Base-by-base conservation (phyloP, 257 asterid species). In the Jaltomata sinuosa region DNA sequence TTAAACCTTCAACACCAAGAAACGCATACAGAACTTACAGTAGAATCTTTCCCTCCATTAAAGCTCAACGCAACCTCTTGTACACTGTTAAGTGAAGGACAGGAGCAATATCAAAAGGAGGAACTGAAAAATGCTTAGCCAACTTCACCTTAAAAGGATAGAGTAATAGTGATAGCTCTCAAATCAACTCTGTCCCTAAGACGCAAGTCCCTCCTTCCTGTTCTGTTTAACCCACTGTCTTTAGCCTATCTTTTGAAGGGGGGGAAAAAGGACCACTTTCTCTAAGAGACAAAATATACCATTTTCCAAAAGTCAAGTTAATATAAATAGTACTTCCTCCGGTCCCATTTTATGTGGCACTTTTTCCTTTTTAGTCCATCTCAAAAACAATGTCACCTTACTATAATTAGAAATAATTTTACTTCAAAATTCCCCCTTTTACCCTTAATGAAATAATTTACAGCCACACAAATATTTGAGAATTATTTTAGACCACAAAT, bases 1-100 rank as follows among this genome's bases (percentile, higher is more conserved):
- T 52, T 81, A 80, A 25, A 55, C 29, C 82, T 27, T 34, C 74
- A 84, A 42, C 40, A 31, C 55, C 38, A 45, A 78, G 38, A 61
- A 80, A 59, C n/a, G 12, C n/a, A 49, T 27, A 84, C 52, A 78
- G 69, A 86, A 88, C 99, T 90, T 88, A 94, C 97, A 47, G 99
- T 96, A 40, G 99, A 96, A 91, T 94, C 98, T 87, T 96, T 96
- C 88, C 99, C 99, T 50, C 98, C 99, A 68, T 96, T 96, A 87
- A 96, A 96, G 94, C 99, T 96, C 87, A 96, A 88, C 25, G 97
- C 99, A 81, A 96, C 94, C 90, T 93, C 98, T 88, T 93, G 94
- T 72, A 92, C 85, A 81, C 99, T 96, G 97, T 67, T 61, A 65
- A 59, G 16, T 27, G 82, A 50, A 36, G 59, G 29, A 47, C 62